Evolutionary conservation across 768 basidiomycete species (phyloP), one percentile per base, ranked within the genome.

Genomic region (Mycena chlorophos): DNA sequence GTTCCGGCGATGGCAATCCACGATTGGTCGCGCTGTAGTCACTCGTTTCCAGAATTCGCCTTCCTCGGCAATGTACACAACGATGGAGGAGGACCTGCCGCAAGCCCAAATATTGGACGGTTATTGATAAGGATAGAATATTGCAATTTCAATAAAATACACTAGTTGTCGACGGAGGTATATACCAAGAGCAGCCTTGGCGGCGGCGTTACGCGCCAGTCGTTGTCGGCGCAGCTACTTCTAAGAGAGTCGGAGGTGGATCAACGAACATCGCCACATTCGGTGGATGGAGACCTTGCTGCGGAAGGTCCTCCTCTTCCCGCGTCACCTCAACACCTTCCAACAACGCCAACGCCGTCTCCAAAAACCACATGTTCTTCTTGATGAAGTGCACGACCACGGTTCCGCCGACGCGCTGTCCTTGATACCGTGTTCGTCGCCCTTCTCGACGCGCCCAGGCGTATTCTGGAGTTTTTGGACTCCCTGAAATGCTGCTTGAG

Each of bases 301-400:
- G 66, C 51, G 73, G 73, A 55, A 71, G 75, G 51, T 72, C 73
- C 60, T 82, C 81, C 22, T n/a, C n/a, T 68, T 66, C 62, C 88
- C 85, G 10, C 84, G n/a, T 86, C 54, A 81, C 73, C 56, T 92
- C 87, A 27, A 86, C 83, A n/a, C 86, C 83, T 51, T 89, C 91
- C 26, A 98, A 76, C 23, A 99, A 75, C 17, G 93, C 94, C 12
- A 94, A 73, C 12, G 93, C 91, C 4, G 95, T 91, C 74, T 99
- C 96, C 62, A 94, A 71, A 73, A 90, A 98, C 96, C 96, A 99
- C 74, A 91, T 89, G 61, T 91, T 86, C 69, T 92, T 89, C 85
- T 98, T 99, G 78, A 99, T 88, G 69, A 92, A 98, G 73, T 99
- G 96, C 49, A 99, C 94, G 20, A 94, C 90, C 43, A 95, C 81